Base-by-base conservation (phyloP, 345 rosid species). In the Melastoma malabathricum region DNA sequence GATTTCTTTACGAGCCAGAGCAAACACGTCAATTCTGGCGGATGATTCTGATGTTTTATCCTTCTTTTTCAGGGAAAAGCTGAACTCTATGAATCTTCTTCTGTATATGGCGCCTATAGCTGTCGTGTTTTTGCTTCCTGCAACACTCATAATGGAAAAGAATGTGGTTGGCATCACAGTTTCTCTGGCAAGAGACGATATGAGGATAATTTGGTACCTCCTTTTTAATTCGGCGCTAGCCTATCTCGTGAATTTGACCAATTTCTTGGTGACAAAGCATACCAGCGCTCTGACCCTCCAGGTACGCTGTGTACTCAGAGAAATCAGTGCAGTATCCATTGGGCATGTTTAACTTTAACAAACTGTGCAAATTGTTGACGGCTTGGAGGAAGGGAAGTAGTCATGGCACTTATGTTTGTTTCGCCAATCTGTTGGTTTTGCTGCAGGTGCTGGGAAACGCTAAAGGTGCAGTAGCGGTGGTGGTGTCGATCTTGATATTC, bases 61-160 rank as follows among this genome's bases (percentile, higher is more conserved):
- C 12, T 1, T 49, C 18, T 23, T 59, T 43, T 73, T 13, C 59
- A 93, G 99, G 84, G 99, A 93, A 76, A 93, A 88, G 82, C 82
- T 93, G 58, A 85, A 88, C 75, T 88, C 99, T 34, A 88, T 93
- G 97, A 93, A 93, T 64, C 87, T 93, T 12, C 92, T 93, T 34
- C 77, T 93, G 5, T 93, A 93, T 74, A 93, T 93, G 99, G 94
- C 97, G 60, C 99, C 99, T 0, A 72, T 93, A 59, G 99, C 99
- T 19, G 99, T 93, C 4, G 83, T 83, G 25, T 75, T 85, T 55
- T 80, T 93, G 47, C 85, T 93, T 6, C 99, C 99, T 5, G 94
- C 94, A 44, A 81, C 97, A 29, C 97, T 93, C 56, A 58, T 85
- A 22, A 93, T 93, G 97, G 99, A 93, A 68, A 77, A 76, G 52